Percentiles rank a stretch among this genome's conserved stretches.
Conservation (phyloP, 2,329 filamentous ascomycete genomes). For the Akanthomyces muscarius region DNA sequence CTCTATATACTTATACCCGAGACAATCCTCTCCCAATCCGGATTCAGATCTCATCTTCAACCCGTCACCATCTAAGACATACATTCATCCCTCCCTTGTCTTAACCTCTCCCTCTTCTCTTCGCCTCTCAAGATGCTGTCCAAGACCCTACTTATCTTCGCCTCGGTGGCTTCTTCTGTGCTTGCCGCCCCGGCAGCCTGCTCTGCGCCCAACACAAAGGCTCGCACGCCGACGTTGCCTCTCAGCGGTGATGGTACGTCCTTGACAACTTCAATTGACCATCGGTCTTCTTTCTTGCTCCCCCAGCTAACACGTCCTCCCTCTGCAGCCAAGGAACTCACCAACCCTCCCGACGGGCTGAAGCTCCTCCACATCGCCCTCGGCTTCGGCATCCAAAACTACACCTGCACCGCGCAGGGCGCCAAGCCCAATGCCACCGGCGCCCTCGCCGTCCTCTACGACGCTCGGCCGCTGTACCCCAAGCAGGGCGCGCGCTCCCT, state of each 20-base stretch:
- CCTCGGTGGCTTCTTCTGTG: slow-evolving; percentile 30
- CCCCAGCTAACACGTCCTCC: neutral
- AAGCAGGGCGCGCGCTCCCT: slow-evolving; percentile 38
- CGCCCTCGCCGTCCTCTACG: slow-evolving; percentile 58
- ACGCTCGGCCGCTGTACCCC: slow-evolving; percentile 51
- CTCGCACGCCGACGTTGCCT: neutral
- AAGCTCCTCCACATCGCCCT: slow-evolving; percentile 53
- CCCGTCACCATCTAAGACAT: slow-evolving; percentile 9
- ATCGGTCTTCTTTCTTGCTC: too few species aligned
- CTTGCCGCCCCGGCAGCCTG: slow-evolving; percentile 24
- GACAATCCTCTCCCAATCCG: slow-evolving; percentile 15
- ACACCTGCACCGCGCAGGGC: slow-evolving; percentile 50
- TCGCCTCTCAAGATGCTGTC: slow-evolving; percentile 28
- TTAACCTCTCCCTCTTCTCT: neutral
- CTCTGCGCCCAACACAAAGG: slow-evolving; percentile 21
- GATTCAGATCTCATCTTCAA: slow-evolving; percentile 13
- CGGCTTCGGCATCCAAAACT: slow-evolving; percentile 66
- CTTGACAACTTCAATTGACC: neutral
- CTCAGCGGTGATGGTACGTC: slow-evolving; percentile 6
- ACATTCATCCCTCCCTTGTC: neutral
- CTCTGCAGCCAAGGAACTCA: slow-evolving; percentile 39
- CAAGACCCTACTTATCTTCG: slow-evolving; percentile 32
- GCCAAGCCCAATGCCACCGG: slow-evolving; percentile 41
- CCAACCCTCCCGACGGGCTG: slow-evolving; percentile 35
- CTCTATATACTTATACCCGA: slow-evolving; percentile 12